phyloP scores from a whole-genome alignment of 345 rosid species.

The Eucalyptus victrix region DNA sequence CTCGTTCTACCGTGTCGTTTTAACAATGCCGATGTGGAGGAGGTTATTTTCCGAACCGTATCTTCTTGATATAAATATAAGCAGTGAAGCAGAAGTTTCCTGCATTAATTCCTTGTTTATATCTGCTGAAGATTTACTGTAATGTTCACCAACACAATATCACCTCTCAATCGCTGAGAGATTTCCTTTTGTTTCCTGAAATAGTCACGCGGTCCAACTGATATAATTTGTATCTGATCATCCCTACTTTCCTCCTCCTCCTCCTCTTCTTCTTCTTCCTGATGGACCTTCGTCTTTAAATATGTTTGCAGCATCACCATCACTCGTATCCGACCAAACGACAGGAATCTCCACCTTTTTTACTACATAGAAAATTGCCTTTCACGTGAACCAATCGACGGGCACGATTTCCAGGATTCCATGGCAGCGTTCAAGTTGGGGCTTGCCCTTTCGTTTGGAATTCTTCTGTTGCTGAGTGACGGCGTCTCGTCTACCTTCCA shows the following conservation, averaged over 20 bases:
- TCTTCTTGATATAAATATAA: background rate
- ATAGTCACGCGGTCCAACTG: background rate
- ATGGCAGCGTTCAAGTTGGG: background rate
- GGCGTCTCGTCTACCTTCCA: background rate
- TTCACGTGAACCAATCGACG: background rate
- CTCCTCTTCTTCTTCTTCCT: background rate
- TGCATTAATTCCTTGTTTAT: no score
- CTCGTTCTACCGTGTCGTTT: background rate
- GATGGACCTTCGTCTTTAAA: background rate
- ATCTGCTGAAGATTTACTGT: no score
- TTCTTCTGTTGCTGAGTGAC: background rate
- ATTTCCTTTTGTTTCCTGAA: no score
- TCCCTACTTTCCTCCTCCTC: no score
- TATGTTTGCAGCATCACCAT: background rate
- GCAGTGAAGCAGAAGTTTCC: no score
- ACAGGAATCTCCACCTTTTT: background rate
- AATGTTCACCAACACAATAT: no score
- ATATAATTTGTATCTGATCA: background rate
- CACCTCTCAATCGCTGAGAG: no score
- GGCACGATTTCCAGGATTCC: background rate
- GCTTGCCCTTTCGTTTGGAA: background rate
- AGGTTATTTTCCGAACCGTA: background rate
- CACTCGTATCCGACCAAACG: background rate
- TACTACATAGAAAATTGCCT: no score
- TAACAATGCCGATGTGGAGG: background rate